Conservation (phyloP, 352 stramenopile genomes). For the Globisporangium orthogonon region DNA sequence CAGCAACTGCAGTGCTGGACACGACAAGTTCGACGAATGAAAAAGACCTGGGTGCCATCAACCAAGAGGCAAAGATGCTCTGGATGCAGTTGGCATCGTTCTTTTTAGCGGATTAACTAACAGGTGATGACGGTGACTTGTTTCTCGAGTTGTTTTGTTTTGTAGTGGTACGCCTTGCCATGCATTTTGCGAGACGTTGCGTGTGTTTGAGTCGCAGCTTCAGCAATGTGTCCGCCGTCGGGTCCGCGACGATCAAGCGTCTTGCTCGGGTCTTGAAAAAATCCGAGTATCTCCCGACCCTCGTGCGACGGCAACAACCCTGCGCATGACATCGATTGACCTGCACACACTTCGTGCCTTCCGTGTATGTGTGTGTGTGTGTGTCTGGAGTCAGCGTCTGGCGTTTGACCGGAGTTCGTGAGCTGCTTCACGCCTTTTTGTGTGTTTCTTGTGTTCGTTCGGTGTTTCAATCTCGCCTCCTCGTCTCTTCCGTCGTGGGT, state of each 20-base stretch:
- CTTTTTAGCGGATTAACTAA: conserved; percentile 25
- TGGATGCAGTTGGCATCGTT: conserved; percentile 60
- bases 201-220: not conserved
- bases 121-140: conserved; percentile 1
- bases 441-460: conserved; percentile 14
- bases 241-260: no score
- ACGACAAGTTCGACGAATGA: not conserved
- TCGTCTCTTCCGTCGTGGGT: conserved; percentile 10
- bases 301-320: not conserved
- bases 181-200: not conserved
- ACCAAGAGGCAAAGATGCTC: conserved; percentile 29
- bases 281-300: not conserved
- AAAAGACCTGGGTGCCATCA: not conserved
- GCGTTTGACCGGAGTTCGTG: not conserved
- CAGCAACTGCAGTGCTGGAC: no score
- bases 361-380: no score
- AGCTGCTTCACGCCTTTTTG: conserved; percentile 1
- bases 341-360: not conserved
- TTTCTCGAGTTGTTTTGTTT: not conserved
- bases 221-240: not conserved
- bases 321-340: not conserved
- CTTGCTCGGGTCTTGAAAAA: no score
- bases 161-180: not conserved
- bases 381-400: not conserved
- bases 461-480: not conserved